A percentile compares a stretch with the other conserved stretches of the same genome.
Evolutionary conservation across 805 yeast species (phyloP).

Genomic region (Ogataea allantospora): DNA sequence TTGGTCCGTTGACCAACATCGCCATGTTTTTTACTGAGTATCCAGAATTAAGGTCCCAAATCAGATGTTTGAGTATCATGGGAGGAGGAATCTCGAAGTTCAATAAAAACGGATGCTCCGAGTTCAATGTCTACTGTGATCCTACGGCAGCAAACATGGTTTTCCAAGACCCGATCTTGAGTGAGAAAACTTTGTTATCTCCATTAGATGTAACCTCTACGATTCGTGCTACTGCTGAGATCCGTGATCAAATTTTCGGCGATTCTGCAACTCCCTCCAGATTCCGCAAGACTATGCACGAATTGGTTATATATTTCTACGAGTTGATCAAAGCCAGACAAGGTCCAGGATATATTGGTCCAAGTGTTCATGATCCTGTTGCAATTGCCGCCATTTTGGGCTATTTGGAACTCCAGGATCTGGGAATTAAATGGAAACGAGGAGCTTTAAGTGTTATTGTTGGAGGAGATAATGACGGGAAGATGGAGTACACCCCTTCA

Average conservation of each 20-base stretch:
- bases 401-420: slow-evolving; percentile 30
- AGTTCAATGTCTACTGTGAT: slow-evolving; percentile 74
- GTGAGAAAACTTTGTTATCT: slow-evolving; percentile 50
- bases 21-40: slow-evolving; percentile 51
- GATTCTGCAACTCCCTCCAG: slow-evolving; percentile 34
- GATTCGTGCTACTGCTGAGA: slow-evolving; percentile 48
- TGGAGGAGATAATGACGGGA: slow-evolving; percentile 33
- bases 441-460: slow-evolving; percentile 18
- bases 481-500: slow-evolving; percentile 17
- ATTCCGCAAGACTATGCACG: slow-evolving; percentile 53
- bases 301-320: slow-evolving; percentile 51
- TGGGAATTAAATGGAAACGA: slow-evolving; percentile 23
- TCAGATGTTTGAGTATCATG: slow-evolving; percentile 65
- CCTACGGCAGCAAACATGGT: slow-evolving; percentile 70
- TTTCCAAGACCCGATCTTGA: slow-evolving; percentile 45
- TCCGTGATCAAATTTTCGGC: slow-evolving; percentile 40
- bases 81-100: slow-evolving; percentile 57
- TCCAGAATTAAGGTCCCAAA: slow-evolving; percentile 51
- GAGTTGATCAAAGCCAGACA: slow-evolving; percentile 41
- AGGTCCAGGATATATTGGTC: slow-evolving; percentile 50
- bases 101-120: slow-evolving; percentile 45
- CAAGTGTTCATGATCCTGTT: slow-evolving; percentile 80
- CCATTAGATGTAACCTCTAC: slow-evolving; percentile 74
- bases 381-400: slow-evolving; percentile 62
- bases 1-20: slow-evolving; percentile 77